Evolutionary conservation across 306 rosid species (phyloP), one percentile per base, ranked within the genome.

Genomic region (Castanea sativa): DNA sequence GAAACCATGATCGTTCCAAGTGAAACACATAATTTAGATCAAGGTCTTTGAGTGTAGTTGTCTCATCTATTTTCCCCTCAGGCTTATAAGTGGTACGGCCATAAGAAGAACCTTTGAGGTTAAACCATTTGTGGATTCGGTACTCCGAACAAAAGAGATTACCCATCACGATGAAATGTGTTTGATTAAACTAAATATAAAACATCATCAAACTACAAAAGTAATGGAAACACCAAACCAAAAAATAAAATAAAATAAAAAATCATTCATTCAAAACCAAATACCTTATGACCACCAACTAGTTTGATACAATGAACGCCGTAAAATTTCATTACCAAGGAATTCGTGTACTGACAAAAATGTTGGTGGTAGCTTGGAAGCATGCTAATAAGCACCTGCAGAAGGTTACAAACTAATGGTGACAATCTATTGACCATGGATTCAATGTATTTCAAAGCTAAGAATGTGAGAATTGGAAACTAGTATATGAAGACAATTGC

Each of bases 241-340:
- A 38, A 38, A 38, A 38, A 38, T 38, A 38, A 38, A 35, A 35
- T 35, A 85, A 32, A 65, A 65, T 0, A 4, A 5, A 19, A 33
- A 19, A 74, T 15, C 43, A 65, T 5, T 43, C 38, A 35, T 43
- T 30, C 32, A 51, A 33, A 59, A 65, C 6, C 78, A 72, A 38
- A 38, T 75, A 88, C 89, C 89, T 88, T 85, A 60, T 85, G 91
- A 61, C 91, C 84, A 4, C 89, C 89, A 55, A 85, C 81, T 59
- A 89, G 91, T 74, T 85, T 88, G 73, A 88, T 87, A 73, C 91
- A 88, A 78, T 88, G 91, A 61, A 88, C 87, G 5, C 91, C 91
- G 16, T 83, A 77, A 68, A 88, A 85, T 80, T 88, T 88, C 1
- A 87, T 88, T n/a, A 88, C 84, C 73, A 88, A 52, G 19, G 91